Base-by-base conservation (phyloP, 108 stramenopile species). In the Stephanodiscus minutulus region DNA sequence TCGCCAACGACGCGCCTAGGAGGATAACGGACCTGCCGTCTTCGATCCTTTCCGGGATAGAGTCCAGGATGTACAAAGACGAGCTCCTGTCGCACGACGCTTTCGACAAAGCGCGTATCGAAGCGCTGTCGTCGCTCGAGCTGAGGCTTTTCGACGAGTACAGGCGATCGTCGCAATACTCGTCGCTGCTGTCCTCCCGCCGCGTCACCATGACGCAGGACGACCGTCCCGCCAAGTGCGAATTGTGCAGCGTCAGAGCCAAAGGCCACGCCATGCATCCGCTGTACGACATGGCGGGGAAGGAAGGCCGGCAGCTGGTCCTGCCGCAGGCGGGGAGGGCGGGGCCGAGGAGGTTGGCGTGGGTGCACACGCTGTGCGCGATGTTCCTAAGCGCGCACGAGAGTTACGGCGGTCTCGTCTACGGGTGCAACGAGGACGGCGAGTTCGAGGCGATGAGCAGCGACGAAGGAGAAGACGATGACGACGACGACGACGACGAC, bases 241-340 rank as follows among this genome's bases (percentile, higher is more conserved):
- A 21, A 3, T 33, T 79, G 8, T 79, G 78, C 44, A 59, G 65
- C 25, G 50, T 67, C 17, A 35, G n/a, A 22, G 29, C 44, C 20
- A 66, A 58, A 9, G 27, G 22, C 7, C 78, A 79, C 53, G 78
- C 78, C 29, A 79, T 79, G 78, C 78, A 79, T 37, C 68, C 68
- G 5, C 33, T 79, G 17, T 79, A 71, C 55, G 78, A 79, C 41
- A 33, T 35, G 31, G 15, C 53, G 6, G 78, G 78, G 12, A 46
- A 21, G n/a, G 39, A 58, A 0, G 78, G 65, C 0, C 64, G 72
- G 18, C 78, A 79, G 48, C n/a, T 79, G 13, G 7, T 41, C 17
- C 20, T 65, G 13, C 28, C n/a, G 2, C 31, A 33, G 31, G n/a
- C n/a, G n/a, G n/a, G n/a, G n/a, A n/a, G 31, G 64, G 27, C 43